phyloP scores from a whole-genome alignment of 169 alveolate species.

The Cryptosporidium ryanae region DNA sequence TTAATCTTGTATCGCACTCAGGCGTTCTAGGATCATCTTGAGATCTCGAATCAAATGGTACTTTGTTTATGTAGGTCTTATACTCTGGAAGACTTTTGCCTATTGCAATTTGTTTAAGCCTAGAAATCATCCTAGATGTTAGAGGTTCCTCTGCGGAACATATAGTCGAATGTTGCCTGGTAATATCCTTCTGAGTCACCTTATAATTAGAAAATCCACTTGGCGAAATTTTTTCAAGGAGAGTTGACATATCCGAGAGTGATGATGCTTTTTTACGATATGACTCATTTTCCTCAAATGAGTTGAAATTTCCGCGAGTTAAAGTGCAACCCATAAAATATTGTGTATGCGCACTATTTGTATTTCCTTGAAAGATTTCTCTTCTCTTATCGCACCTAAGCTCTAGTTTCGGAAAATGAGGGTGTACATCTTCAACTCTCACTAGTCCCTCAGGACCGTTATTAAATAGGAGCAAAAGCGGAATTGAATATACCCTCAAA shows the following conservation, averaged over 20 bases:
- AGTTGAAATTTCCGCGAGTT: background rate
- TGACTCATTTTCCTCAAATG: conserved; percentile 15
- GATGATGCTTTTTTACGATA: conserved; percentile 17
- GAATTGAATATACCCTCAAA: conserved; percentile 16
- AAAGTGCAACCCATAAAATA: too few relatives aligned
- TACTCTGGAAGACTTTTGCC: conserved; percentile 82
- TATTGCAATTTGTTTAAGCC: conserved; percentile 81
- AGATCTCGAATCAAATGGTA: conserved; percentile 77
- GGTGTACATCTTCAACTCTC: conserved; percentile 26
- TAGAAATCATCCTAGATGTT: conserved; percentile 75
- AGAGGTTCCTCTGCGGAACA: conserved; percentile 44
- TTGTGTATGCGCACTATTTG: background rate
- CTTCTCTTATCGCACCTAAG: background rate
- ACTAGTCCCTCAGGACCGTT: background rate
- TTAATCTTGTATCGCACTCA: conserved; percentile 76
- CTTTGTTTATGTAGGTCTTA: conserved; percentile 77
- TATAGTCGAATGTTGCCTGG: background rate
- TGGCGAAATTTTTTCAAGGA: conserved; percentile 36
- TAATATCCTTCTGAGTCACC: background rate
- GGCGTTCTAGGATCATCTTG: conserved; percentile 81
- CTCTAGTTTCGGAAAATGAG: conserved; percentile 50
- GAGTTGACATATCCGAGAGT: conserved; percentile 48
- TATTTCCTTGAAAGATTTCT: background rate
- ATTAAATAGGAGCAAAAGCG: conserved; percentile 1
- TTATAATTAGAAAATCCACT: background rate